Base-by-base conservation (phyloP, 1,284 basidiomycete species). In the Irpex lacteus region DNA sequence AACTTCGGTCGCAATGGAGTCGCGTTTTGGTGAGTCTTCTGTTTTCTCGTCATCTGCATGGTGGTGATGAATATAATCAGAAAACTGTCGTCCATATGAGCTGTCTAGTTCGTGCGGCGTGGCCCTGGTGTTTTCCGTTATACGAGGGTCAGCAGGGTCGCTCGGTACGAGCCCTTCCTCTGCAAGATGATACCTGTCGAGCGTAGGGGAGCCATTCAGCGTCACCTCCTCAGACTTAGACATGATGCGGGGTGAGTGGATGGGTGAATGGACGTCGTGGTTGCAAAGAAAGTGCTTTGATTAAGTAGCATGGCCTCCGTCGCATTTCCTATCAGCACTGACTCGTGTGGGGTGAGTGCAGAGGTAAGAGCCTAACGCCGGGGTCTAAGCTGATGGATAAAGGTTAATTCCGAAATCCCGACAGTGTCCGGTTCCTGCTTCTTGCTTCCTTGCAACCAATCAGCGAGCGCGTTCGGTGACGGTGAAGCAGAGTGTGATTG, bases 101-200 rank as follows among this genome's bases (percentile, higher is more conserved):
- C 73, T 68, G 61, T 75, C 74, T 18, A 76, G 70, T 26, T 67
- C 61, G 2, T 68, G 69, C 50, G 67, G 64, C 50, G 65, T 65
- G 5, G 74, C 69, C 34, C 67, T 65, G 13, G 71, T 67, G 5
- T 64, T 61, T 3, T 69, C 68, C 15, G 63, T 54, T 26, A 76
- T 70, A 40, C 74, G 70, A 5, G 74, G 72, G 63, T 75, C 73
- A 36, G 54, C 54, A 56, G 54, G 54, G 34, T 56, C 54, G 54
- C 54, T 56, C 6, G 54, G n/a, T 9, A 36, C 8, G 15, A 56
- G 54, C 9, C 54, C 54, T 36, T 56, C 54, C 26, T 56, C 54
- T 18, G 18, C 19, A 9, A 56, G 21, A 21, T 56, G 54, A 26
- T 56, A 56, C 19, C 19, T 15, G 9, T 56, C 21, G 21, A 56